Evolutionary conservation across 2,329 filamentous ascomycete species (phyloP), one percentile per base, ranked within the genome.

Genomic region (Leptodontidium sp.): DNA sequence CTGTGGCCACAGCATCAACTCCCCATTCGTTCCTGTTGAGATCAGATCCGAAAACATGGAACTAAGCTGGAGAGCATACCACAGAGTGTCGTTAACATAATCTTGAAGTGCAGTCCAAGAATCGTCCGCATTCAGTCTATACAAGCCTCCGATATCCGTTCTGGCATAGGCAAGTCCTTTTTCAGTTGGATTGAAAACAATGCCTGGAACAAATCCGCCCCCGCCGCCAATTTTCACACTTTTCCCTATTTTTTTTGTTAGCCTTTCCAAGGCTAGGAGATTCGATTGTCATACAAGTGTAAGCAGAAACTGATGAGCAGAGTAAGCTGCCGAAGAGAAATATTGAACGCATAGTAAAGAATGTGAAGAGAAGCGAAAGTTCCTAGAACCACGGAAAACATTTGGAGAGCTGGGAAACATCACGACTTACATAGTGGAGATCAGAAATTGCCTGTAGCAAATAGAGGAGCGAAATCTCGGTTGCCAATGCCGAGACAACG

Each of bases 81-180:
- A 74, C 21, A 57, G 67, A 1, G 68, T 59, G 58, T 74, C 69
- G 40, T 73, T 68, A 4, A 65, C 68, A 29, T 66, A 70, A 68
- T 88, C 86, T 1, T 83, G 84, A n/a, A 88, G 72, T 24, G 85
- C 76, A 1, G 83, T 87, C 85, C 85, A 87, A 1, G 83, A 84
- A 71, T 88, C 85, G 74, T 87, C 86, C 12, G 80, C 64, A 71
- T 88, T 88, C 26, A 87, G 80, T 68, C 82, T 81, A 77, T 88
- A 88, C 12, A 86, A 80, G 9, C 86, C 86, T 21, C 86, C 86
- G 70, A 88, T 88, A 69, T 88, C 86, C 2, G 86, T 86, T 49
- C 86, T 81, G 29, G 84, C 85, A 71, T 87, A 88, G 1, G 85
- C 85, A 7, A 88, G 77, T 5, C 85, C 85, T 70, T 83, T 32